These are phyloP conservation scores for Lentinula boryana DNA, from an alignment of 768 basidiomycete species.

Conservation along the genomic window DNA sequence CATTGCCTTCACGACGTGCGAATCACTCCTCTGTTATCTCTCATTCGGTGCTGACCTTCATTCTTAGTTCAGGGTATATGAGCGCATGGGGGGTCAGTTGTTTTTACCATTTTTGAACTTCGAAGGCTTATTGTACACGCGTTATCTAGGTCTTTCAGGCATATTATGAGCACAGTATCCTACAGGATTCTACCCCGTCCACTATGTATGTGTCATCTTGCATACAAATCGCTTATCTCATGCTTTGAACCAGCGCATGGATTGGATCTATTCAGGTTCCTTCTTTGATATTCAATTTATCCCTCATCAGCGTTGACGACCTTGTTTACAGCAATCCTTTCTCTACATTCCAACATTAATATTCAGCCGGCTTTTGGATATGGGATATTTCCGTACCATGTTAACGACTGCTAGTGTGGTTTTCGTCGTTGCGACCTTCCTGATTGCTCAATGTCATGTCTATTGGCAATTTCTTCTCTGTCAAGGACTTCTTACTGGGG, in stretches of 20 bases:
- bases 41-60: not conserved
- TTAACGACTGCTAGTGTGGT: conserved; percentile 30
- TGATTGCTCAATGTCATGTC: conserved; percentile 43
- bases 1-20: conserved; percentile 5
- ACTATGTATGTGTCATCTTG: not conserved
- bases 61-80: conserved; percentile 1
- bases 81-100: conserved; percentile 4
- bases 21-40: not conserved
- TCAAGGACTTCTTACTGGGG: conserved; percentile 47
- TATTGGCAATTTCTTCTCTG: conserved; percentile 58
- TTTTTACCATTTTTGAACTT: not conserved
- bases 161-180: conserved; percentile 4
- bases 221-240: not conserved
- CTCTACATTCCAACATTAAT: conserved; percentile 2
- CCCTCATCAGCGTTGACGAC: not conserved
- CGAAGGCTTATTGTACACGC: not conserved
- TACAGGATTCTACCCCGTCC: not conserved
- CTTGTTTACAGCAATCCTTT: conserved; percentile 1
- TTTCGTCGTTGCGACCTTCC: conserved; percentile 37
- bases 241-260: not conserved
- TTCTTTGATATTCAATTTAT: not conserved
- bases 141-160: conserved; percentile 3
- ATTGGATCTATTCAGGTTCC: conserved; percentile 3
- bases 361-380: conserved; percentile 36
- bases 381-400: conserved; percentile 41